Base-by-base conservation (phyloP, 148 eudicot genomes). In the Persicaria tinctoria region DNA sequence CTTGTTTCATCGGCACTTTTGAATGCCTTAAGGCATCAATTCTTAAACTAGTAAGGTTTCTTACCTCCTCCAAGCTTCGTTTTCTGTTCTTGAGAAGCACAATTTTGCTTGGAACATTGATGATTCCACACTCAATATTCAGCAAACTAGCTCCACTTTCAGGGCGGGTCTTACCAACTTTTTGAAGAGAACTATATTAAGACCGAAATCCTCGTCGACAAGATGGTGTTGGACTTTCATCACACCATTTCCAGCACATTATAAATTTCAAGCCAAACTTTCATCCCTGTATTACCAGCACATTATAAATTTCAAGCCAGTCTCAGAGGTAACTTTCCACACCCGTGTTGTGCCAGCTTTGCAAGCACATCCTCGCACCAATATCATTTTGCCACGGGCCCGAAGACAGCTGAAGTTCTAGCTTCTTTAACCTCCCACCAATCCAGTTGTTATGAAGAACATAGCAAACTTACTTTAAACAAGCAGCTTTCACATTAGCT, bases 401-500 rank as follows among this genome's bases (percentile, higher is more conserved):
- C 1, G 38, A 32, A 32, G 38, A 83, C 18, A 89, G 81, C 83
- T 95, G 98, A 50, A 96, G 87, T 80, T 89, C 89, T 53, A 95
- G 79, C 82, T 95, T 92, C 84, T 84, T 89, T 69, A 74, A 73
- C 79, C 96, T 90, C 75, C 75, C 93, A 76, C 84, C 85, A 57
- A 92, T 89, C 98, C 98, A 95, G 73, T 92, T 95, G 78, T 95
- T 92, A 77, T 95, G 97, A 68, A 95, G 85, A 76, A 92, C 74
- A 18, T 81, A 87, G 72, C 92, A 88, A 16, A 92, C 98, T 76
- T 76, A 86, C 68, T 85, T 79, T 49, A 70, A 63, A 77, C 98
- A 95, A 63, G 82, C 80, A 73, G 62, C 83, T 77, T 60, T 81
- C 68, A 87, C 89, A 78, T 32, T 32, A 68, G 54, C 75, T 79